Evolutionary conservation across 306 rosid genomes (phyloP).

Genomic region (Prunus armeniaca): DNA sequence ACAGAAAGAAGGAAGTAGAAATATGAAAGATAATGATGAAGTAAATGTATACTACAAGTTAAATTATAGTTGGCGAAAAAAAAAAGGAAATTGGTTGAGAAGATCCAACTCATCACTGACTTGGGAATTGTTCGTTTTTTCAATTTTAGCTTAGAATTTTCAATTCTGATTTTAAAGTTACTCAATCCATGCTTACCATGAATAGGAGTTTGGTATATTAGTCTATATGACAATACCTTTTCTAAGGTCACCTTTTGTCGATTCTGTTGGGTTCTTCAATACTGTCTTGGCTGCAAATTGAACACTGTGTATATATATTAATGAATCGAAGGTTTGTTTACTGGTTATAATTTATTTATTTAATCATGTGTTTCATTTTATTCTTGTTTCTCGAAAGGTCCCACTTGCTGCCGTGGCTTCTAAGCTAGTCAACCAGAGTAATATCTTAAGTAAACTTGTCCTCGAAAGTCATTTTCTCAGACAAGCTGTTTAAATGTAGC

Average conservation of each 20-base stretch:
- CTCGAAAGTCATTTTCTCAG: no score
- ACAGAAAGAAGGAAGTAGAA: no score
- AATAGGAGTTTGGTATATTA: constrained; percentile 3
- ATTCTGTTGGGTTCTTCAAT: constrained; percentile 5
- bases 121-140: constrained; percentile 12
- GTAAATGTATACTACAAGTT: no score
- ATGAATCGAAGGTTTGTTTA: constrained; percentile 27
- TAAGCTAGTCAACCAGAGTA: no score
- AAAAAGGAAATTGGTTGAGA: not conserved
- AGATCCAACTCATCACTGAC: constrained; percentile 21
- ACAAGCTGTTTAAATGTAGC: no score
- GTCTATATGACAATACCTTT: not conserved
- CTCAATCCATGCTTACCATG: not conserved
- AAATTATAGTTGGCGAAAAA: no score
- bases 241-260: constrained; percentile 1
- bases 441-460: no score
- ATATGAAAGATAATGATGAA: no score
- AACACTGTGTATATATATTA: constrained; percentile 35
- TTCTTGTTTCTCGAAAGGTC: not conserved
- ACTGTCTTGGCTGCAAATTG: not conserved
- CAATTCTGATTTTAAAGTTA: not conserved
- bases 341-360: constrained; percentile 4
- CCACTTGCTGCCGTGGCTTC: not conserved
- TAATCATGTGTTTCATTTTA: not conserved
- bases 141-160: not conserved